Percentiles rank a stretch among this genome's conserved stretches.
Conservation (phyloP, 768 basidiomycete species). For the Suillus ampliporus region DNA sequence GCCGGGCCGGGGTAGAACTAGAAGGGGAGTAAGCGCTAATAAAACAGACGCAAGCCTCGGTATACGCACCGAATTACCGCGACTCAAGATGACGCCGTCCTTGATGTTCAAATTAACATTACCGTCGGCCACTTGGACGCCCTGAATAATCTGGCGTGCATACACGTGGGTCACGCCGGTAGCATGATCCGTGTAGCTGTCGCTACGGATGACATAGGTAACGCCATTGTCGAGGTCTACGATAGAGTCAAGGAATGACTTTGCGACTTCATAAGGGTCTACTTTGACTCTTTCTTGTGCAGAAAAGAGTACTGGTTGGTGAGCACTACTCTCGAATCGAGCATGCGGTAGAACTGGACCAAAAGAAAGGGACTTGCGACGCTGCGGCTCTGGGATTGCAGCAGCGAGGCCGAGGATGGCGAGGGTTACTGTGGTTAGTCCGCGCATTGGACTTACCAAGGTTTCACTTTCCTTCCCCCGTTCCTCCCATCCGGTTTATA, state of each 20-base stretch:
- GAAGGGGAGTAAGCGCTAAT: conserved; percentile 14
- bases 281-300: conserved; percentile 40
- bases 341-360: conserved; percentile 82
- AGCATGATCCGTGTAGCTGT: conserved; percentile 86
- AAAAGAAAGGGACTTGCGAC: conserved; percentile 89
- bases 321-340: conserved; percentile 54
- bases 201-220: conserved; percentile 68
- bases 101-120: conserved; percentile 94
- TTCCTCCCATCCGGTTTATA: background rate
- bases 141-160: conserved; percentile 82
- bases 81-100: conserved; percentile 82
- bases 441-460: conserved; percentile 57
- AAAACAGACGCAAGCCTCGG: conserved; percentile 6
- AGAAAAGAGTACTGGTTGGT: conserved; percentile 46
- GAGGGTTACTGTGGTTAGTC: conserved; percentile 67
- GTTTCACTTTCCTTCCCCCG: background rate
- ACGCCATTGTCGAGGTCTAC: conserved; percentile 40
- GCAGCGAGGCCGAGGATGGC: conserved; percentile 65
- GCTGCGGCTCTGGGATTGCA: conserved; percentile 24
- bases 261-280: conserved; percentile 68
- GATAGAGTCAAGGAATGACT: conserved; percentile 56
- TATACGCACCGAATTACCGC: conserved; percentile 80
- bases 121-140: conserved; percentile 87
- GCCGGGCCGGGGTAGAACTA: conserved; percentile 79
- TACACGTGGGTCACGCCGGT: conserved; percentile 93